Conservation (phyloP, 129 eudicot species). For the Pittosporum tobira region DNA sequence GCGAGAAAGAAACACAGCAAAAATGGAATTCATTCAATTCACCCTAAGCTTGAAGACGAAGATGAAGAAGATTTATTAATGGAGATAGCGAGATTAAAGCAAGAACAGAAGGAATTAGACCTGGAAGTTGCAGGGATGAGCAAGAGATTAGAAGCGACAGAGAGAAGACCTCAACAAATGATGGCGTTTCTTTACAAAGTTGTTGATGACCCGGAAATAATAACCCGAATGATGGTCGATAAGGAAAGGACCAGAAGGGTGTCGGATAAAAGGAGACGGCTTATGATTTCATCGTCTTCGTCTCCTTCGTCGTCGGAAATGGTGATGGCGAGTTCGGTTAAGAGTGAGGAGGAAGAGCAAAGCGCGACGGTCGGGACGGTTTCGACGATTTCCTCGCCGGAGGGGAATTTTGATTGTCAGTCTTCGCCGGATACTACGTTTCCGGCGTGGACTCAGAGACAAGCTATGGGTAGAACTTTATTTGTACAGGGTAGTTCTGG, state of each 20-base stretch:
- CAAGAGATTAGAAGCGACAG: constrained; percentile 62
- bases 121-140: constrained; percentile 52
- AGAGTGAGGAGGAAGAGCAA: constrained; percentile 34
- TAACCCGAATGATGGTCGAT: constrained; percentile 45
- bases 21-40: background rate
- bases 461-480: background rate
- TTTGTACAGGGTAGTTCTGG: background rate
- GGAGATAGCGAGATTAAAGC: constrained; percentile 49
- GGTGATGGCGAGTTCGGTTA: constrained; percentile 17
- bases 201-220: constrained; percentile 61
- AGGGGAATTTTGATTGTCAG: constrained; percentile 23
- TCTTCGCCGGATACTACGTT: constrained; percentile 29
- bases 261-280: constrained; percentile 38
- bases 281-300: constrained; percentile 20
- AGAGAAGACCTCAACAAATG: constrained; percentile 80
- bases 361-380: constrained; percentile 7
- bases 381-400: constrained; percentile 26
- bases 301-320: constrained; percentile 31
- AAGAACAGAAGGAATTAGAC: constrained; percentile 56
- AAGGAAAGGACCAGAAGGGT: constrained; percentile 29
- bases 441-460: constrained; percentile 12
- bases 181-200: constrained; percentile 68
- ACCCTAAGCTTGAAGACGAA: constrained; percentile 8
- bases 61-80: constrained; percentile 39
- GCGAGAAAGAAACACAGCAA: constrained; percentile 33